Conservation (phyloP, 2,329 filamentous ascomycete species). For the Orbilia quercus region DNA sequence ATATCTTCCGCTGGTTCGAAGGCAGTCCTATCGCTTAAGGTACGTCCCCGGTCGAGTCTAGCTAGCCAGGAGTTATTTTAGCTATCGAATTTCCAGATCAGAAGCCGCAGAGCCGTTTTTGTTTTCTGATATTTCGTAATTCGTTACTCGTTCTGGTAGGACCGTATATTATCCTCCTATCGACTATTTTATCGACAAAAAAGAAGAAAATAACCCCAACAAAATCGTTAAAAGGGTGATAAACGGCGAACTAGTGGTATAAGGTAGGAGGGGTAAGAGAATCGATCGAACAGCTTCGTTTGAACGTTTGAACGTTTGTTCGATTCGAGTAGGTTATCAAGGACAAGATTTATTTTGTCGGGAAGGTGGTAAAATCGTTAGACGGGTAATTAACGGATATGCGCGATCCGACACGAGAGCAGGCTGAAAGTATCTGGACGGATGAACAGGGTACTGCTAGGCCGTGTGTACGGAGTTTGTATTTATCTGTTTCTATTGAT, state of each 20-base stretch:
- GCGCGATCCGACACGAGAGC: conserved; percentile 30
- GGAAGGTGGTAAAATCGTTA: conserved; percentile 28
- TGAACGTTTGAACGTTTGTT: not conserved
- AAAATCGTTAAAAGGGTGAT: not conserved
- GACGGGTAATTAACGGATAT: conserved; percentile 54
- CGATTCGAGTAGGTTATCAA: conserved; percentile 23
- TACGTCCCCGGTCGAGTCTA: not conserved
- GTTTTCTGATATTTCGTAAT: conserved; percentile 22
- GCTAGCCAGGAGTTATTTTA: conserved; percentile 3
- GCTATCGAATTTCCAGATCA: not conserved
- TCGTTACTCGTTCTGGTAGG: conserved; percentile 22
- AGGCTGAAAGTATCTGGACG: conserved; percentile 23
- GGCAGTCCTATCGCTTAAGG: not conserved
- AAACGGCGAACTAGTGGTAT: conserved; percentile 2
- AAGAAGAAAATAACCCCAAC: not conserved
- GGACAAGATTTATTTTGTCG: not conserved
- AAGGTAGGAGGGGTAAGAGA: conserved; percentile 4
- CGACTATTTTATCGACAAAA: not conserved
- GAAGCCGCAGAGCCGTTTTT: not conserved
- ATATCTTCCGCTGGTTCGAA: not conserved
- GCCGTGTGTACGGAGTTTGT: not conserved
- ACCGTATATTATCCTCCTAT: not conserved
- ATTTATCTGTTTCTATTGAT: conserved; percentile 24
- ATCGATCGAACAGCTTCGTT: too few species aligned
- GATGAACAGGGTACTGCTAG: conserved; percentile 10